Evolutionary conservation across 1,284 basidiomycete genomes (phyloP), one percentile per base, ranked within the genome.

Genomic region (Heimioporus punctisporus): DNA sequence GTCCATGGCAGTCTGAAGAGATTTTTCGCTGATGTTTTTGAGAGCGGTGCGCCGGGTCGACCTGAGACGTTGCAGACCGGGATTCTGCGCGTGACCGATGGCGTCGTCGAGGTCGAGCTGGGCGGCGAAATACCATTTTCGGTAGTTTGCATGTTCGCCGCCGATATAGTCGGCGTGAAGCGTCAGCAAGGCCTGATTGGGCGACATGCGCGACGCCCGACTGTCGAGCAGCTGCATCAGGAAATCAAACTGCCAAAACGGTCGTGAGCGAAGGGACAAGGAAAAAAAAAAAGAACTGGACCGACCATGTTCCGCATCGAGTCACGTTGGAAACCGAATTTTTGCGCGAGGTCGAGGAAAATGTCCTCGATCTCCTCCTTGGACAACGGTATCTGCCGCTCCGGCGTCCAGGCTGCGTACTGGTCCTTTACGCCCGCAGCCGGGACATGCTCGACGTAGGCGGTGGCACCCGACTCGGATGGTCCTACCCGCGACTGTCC

Each of bases 301-400:
- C 85, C 50, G 62, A 92, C 92, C 92, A 90, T 95, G 80, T 91
- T 96, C 47, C 90, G 79, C 90, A 92, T 92, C 15, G 88, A 91
- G 72, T 97, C 95, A 57, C 91, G 81, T 76, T 96, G 97, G 73
- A 99, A 99, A 61, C 97, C 97, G 74, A 99, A 99, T 77, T 99
- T 99, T 82, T 99, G 95, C 34, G 95, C 91, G 25, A 99, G 81
- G 76, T 99, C 97, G 58, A 98, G 88, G 69, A 99, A 95, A 52
- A 99, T 94, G 71, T 99, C 97, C 74, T 99, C 97, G 56, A 99
- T 98, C 78, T 99, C 97, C 70, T 99, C 97, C 78, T 98, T 98
- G 31, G 95, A 95, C 14, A 99, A 80, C 15, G 97, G 97, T 57
- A 98, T 97, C 64, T 95, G 88, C 50, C 93, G 88, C 56, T 98